phyloP scores from a whole-genome alignment of 495 filamentous ascomycete genomes.

The Neurospora sp. region DNA sequence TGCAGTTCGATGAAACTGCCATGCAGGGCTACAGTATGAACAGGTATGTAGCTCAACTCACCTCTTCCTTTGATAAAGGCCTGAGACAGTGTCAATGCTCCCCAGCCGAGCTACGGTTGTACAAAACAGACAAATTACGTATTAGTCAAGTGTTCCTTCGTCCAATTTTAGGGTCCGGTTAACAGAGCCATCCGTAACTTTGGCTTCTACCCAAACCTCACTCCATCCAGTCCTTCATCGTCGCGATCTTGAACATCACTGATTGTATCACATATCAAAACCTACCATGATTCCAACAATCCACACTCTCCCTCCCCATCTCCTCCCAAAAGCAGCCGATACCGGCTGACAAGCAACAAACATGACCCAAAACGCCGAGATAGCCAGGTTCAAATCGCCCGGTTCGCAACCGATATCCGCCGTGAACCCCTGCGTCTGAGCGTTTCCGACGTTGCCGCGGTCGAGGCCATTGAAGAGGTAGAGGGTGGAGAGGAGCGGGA shows the following conservation, averaged over 20 bases:
- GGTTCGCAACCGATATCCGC: slow-evolving; percentile 19
- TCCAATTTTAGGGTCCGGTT: not conserved
- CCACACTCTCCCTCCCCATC: slow-evolving; percentile 41
- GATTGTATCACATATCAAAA: not conserved
- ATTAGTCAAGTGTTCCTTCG: not conserved
- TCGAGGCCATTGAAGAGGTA: slow-evolving; percentile 32
- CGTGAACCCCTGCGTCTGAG: slow-evolving; percentile 28
- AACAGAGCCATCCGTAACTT: not conserved
- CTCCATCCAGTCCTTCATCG: not conserved
- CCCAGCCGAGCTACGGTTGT: slow-evolving; percentile 33
- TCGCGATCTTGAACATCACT: not conserved
- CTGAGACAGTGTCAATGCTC: slow-evolving; percentile 38
- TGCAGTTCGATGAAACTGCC: slow-evolving; percentile 12
- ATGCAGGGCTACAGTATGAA: not conserved
- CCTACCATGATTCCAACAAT: slow-evolving; percentile 44
- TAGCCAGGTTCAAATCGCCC: slow-evolving; percentile 43
- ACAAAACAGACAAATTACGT: not conserved
- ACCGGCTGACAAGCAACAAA: slow-evolving; percentile 49
- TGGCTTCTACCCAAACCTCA: not conserved
- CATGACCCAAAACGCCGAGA: slow-evolving; percentile 45
- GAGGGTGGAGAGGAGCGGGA: slow-evolving; percentile 27
- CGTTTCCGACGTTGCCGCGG: slow-evolving; percentile 39
- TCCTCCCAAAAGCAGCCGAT: slow-evolving; percentile 43
- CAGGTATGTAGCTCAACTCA: slow-evolving; percentile 9
- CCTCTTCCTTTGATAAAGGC: slow-evolving; percentile 28